Evolutionary conservation across 2,329 filamentous ascomycete species (phyloP).

Genomic region (Colletotrichum cordylinicola): DNA sequence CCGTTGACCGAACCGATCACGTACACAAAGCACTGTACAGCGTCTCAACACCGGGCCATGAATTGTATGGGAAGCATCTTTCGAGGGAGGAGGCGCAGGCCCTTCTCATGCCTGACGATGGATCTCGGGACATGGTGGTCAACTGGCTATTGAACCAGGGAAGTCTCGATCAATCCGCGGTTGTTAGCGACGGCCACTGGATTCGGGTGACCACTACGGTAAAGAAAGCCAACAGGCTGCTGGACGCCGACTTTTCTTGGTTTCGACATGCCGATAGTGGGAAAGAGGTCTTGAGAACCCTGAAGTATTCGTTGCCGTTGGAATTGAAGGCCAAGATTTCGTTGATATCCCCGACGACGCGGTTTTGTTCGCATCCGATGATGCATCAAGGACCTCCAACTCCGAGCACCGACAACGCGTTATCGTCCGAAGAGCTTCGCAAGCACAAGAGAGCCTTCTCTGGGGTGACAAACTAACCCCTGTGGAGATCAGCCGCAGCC

Average conservation of each 20-base stretch:
- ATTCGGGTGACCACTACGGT: constrained; percentile 48
- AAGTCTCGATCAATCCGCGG: constrained; percentile 37
- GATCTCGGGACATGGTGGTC: constrained; percentile 44
- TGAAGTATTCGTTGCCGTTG: constrained; percentile 29
- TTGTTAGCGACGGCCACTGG: constrained; percentile 41
- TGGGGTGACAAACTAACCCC: background rate
- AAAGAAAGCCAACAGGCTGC: constrained; percentile 46
- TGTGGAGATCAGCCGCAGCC: background rate
- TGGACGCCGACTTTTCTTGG: constrained; percentile 45
- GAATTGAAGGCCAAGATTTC: constrained; percentile 35
- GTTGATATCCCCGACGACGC: constrained; percentile 55
- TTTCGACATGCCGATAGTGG: constrained; percentile 25
- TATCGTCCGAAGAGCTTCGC: background rate
- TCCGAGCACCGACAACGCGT: accelerated
- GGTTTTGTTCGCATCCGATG: constrained; percentile 25
- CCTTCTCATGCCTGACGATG: constrained; percentile 49
- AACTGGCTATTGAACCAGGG: constrained; percentile 49
- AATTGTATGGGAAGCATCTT: constrained; percentile 55
- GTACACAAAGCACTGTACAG: constrained; percentile 51
- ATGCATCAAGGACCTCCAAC: constrained; percentile 26
- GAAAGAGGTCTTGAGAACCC: constrained; percentile 46
- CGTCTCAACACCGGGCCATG: constrained; percentile 53
- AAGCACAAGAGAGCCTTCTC: background rate
- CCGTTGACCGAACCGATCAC: background rate
- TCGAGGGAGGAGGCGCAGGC: constrained; percentile 52